Percentiles rank a stretch among this genome's conserved stretches.
These are phyloP conservation scores for Tephrocybe sp. DNA, from an alignment of 768 basidiomycete genomes.

Conservation along the genomic window DNA sequence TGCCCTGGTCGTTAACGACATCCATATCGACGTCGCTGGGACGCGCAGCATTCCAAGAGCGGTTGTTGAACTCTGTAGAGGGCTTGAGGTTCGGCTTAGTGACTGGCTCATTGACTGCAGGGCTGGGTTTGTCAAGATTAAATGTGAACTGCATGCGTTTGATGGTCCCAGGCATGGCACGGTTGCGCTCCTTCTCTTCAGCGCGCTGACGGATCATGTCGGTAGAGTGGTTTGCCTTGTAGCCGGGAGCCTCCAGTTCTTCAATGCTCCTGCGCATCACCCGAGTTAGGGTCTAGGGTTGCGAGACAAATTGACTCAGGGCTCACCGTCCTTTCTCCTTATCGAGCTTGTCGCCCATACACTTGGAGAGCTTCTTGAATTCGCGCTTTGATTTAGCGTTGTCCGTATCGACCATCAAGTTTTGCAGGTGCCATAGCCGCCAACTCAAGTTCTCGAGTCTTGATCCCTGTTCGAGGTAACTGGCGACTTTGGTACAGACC, in stretches of 20 bases:
- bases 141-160: conserved; percentile 92
- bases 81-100: conserved; percentile 71
- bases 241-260: conserved; percentile 83
- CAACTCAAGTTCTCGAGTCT: conserved; percentile 90
- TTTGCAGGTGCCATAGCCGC: conserved; percentile 92
- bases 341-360: conserved; percentile 90
- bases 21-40: conserved; percentile 18
- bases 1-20: conserved; percentile 25
- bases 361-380: conserved; percentile 86
- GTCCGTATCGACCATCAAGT: conserved; percentile 88
- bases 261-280: conserved; percentile 65
- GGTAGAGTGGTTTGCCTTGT: conserved; percentile 74
- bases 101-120: conserved; percentile 45
- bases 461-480: conserved; percentile 89
- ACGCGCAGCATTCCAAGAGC: conserved; percentile 32
- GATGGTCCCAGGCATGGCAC: conserved; percentile 69
- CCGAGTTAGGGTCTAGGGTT: conserved; percentile 36
- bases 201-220: conserved; percentile 83
- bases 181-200: conserved; percentile 76
- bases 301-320: conserved; percentile 1
- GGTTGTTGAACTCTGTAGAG: conserved; percentile 62
- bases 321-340: conserved; percentile 86
- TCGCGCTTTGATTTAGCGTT: conserved; percentile 87
- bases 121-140: conserved; percentile 70
- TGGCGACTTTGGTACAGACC: conserved; percentile 90